These are phyloP conservation scores for Stagonosporopsis tanaceti DNA, from an alignment of 2,329 filamentous ascomycete genomes.

Conservation along the genomic window DNA sequence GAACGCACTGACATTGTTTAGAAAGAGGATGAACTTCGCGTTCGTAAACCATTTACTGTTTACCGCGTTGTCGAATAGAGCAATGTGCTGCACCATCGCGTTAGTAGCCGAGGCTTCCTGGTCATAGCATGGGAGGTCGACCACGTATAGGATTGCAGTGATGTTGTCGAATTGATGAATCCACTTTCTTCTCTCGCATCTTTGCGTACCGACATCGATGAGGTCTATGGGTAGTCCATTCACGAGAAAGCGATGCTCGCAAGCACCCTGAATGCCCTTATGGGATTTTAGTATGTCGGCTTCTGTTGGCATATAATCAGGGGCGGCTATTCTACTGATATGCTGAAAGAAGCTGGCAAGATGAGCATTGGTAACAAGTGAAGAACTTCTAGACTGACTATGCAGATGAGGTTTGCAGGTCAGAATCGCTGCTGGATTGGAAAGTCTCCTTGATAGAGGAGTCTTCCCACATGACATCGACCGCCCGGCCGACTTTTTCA, in stretches of 20 bases:
- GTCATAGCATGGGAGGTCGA: constrained; percentile 8
- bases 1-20: constrained; percentile 2
- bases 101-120: not conserved
- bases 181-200: constrained; percentile 7
- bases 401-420: not conserved
- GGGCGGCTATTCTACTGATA: not conserved
- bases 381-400: not conserved
- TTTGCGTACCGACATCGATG: constrained; percentile 5
- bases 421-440: not conserved
- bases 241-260: not conserved
- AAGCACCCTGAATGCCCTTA: not conserved
- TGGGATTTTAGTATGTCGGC: not conserved
- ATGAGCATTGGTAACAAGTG: not conserved
- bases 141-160: not conserved
- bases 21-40: not conserved
- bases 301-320: constrained; percentile 3
- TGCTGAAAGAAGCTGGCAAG: not conserved
- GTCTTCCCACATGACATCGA: not conserved
- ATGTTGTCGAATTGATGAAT: constrained; percentile 6
- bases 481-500: not conserved
- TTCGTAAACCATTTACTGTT: not conserved
- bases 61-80: constrained; percentile 1
- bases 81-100: not conserved
- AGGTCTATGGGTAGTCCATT: not conserved
- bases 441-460: not conserved